These are phyloP conservation scores for Candida coquimbonensis DNA, from an alignment of 805 yeast species.

Conservation along the genomic window DNA sequence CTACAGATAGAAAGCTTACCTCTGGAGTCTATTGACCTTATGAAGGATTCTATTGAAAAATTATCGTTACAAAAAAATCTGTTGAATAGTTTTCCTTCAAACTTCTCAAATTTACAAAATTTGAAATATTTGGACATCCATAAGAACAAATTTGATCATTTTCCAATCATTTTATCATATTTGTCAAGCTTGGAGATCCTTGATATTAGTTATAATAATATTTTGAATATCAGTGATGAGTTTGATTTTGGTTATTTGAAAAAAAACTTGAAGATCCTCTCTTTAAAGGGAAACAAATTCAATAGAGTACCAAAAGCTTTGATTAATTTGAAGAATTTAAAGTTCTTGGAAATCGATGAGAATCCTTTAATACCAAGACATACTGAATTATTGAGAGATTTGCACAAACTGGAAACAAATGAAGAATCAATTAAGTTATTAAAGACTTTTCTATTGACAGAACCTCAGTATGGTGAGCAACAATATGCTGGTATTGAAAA, in stretches of 20 bases:
- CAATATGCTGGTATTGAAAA: background rate
- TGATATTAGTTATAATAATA: conserved; percentile 53
- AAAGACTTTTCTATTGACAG: conserved; percentile 6
- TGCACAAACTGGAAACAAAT: conserved; percentile 28
- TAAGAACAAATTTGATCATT: conserved; percentile 43
- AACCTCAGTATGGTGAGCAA: background rate
- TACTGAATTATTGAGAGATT: conserved; percentile 28
- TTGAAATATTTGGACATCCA: conserved; percentile 62
- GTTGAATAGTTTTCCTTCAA: conserved; percentile 40
- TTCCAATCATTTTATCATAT: conserved; percentile 41
- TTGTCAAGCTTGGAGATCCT: conserved; percentile 49
- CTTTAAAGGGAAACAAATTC: conserved; percentile 52
- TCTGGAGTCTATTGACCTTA: conserved; percentile 29
- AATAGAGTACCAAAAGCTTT: conserved; percentile 47
- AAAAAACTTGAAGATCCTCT: conserved; percentile 45
- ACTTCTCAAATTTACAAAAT: conserved; percentile 35
- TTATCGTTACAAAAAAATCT: conserved; percentile 49
- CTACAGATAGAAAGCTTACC: conserved; percentile 33
- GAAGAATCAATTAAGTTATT: conserved; percentile 36
- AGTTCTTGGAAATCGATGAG: conserved; percentile 51
- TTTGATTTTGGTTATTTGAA: conserved; percentile 34
- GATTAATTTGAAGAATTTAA: conserved; percentile 43
- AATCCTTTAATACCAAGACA: conserved; percentile 55
- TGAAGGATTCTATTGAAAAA: conserved; percentile 36
- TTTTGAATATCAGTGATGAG: conserved; percentile 41